phyloP scores from a whole-genome alignment of 2,329 filamentous ascomycete species.

The Trichophyton benhamiae region DNA sequence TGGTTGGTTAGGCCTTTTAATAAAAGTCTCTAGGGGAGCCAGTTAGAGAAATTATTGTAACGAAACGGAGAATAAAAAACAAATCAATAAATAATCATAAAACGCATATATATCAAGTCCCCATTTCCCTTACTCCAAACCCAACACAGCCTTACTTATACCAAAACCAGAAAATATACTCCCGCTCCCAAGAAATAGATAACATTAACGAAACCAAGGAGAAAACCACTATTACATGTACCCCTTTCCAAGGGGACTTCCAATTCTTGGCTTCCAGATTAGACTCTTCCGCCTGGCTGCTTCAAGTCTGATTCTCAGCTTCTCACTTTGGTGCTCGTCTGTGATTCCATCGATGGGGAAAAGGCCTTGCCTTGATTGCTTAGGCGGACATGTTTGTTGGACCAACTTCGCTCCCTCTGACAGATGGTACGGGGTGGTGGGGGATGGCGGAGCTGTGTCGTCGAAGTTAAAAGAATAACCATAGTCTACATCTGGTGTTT shows the following conservation, averaged over 20 bases:
- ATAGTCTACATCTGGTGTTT: conserved; percentile 15
- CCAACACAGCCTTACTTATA: not conserved
- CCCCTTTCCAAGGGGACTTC: conserved; percentile 50
- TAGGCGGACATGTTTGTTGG: conserved; percentile 44
- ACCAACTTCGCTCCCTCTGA: conserved; percentile 33
- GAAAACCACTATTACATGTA: not conserved
- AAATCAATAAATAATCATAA: not conserved
- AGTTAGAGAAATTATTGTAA: not conserved
- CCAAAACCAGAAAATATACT: not conserved
- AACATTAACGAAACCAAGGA: not conserved
- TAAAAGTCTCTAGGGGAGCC: not conserved
- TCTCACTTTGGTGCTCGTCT: conserved; percentile 24
- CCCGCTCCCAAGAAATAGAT: not conserved
- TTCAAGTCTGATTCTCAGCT: conserved; percentile 51
- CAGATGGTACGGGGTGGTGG: conserved; percentile 36
- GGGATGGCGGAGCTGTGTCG: conserved; percentile 31
- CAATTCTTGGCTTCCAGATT: conserved; percentile 63
- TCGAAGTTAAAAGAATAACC: conserved; percentile 23
- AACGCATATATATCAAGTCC: not conserved
- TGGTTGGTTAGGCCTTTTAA: not conserved
- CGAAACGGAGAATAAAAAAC: not conserved
- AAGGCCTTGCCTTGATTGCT: conserved; percentile 34
- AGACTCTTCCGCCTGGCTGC: conserved; percentile 64
- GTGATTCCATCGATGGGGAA: conserved; percentile 23
- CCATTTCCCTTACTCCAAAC: not conserved